These are phyloP conservation scores for Plasmodium adleri DNA, from an alignment of 169 alveolate species.

Conservation along the genomic window DNA sequence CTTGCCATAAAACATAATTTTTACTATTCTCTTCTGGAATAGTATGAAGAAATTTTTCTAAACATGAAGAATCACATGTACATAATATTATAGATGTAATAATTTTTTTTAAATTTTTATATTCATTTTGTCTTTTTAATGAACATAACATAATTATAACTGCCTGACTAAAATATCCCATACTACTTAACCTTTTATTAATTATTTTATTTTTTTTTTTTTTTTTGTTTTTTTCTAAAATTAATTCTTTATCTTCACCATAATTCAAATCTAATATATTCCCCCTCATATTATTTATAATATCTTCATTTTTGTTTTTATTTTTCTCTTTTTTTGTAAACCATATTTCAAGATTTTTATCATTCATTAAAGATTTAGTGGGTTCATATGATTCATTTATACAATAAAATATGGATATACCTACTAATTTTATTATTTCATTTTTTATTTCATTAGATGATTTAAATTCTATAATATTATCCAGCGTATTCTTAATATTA, in stretches of 20 bases:
- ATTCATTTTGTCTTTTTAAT: conserved; percentile 58
- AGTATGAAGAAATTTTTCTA: conserved; percentile 66
- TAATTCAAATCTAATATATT: background rate
- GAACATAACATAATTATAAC: conserved; percentile 65
- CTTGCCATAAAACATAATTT: conserved; percentile 48
- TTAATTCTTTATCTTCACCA: background rate
- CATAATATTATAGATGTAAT: conserved; percentile 47
- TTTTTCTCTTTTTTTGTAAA: conserved; percentile 44
- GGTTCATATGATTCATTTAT: conserved; percentile 20
- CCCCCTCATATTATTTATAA: background rate
- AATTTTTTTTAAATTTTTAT: conserved; percentile 55
- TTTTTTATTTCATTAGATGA: conserved; percentile 58
- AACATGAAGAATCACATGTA: conserved; percentile 67
- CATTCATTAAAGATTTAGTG: conserved; percentile 37
- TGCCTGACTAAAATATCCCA: conserved; percentile 67
- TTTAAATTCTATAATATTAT: conserved; percentile 22
- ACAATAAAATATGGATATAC: conserved; percentile 66
- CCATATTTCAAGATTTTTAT: conserved; percentile 44
- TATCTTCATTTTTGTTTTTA: background rate
- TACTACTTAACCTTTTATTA: conserved; percentile 32
- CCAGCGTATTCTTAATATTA: background rate
- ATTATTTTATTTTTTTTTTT: background rate
- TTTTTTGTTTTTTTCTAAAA: conserved; percentile 1
- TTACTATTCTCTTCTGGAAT: conserved; percentile 68
- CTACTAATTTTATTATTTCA: conserved; percentile 44